Evolutionary conservation across 805 yeast genomes (phyloP).

Genomic region (Debaryomyces prosopidis): DNA sequence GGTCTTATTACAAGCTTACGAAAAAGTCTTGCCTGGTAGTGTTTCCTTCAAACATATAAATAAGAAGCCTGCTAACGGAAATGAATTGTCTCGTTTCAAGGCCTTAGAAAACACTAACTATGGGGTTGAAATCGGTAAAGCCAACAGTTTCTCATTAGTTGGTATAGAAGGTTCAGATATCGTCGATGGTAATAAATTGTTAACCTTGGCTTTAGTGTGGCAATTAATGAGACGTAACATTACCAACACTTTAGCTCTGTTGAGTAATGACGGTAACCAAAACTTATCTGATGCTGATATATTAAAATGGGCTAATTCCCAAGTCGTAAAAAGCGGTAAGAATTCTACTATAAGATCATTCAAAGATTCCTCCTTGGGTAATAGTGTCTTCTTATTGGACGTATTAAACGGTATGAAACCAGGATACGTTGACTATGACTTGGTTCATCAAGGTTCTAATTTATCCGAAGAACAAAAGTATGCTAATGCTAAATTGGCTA

Average conservation of each 20-base stretch:
- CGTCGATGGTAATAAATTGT: constrained; percentile 85
- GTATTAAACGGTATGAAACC: constrained; percentile 92
- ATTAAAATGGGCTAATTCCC: constrained; percentile 89
- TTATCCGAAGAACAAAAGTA: constrained; percentile 74
- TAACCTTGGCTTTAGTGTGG: constrained; percentile 95
- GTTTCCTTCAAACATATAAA: constrained; percentile 79
- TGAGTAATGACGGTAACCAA: constrained; percentile 67
- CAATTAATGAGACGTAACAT: constrained; percentile 98
- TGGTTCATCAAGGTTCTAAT: constrained; percentile 75
- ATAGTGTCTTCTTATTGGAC: constrained; percentile 82
- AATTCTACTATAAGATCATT: constrained; percentile 73
- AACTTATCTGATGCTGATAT: constrained; percentile 77
- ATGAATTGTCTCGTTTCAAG: constrained; percentile 84
- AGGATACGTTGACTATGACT: constrained; percentile 94
- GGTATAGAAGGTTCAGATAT: constrained; percentile 99
- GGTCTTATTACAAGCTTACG: constrained; percentile 86
- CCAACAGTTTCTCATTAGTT: constrained; percentile 87
- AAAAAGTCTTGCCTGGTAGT: constrained; percentile 92
- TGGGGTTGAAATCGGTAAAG: constrained; percentile 95
- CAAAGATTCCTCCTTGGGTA: constrained; percentile 74
- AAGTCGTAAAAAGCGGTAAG: constrained; percentile 85
- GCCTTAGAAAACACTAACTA: constrained; percentile 97
- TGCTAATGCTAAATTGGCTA: constrained; percentile 95
- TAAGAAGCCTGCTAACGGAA: constrained; percentile 74
- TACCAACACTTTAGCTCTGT: constrained; percentile 71